Conservation (phyloP, 2,329 filamentous ascomycete species). For the Apiospora kogelbergensis region DNA sequence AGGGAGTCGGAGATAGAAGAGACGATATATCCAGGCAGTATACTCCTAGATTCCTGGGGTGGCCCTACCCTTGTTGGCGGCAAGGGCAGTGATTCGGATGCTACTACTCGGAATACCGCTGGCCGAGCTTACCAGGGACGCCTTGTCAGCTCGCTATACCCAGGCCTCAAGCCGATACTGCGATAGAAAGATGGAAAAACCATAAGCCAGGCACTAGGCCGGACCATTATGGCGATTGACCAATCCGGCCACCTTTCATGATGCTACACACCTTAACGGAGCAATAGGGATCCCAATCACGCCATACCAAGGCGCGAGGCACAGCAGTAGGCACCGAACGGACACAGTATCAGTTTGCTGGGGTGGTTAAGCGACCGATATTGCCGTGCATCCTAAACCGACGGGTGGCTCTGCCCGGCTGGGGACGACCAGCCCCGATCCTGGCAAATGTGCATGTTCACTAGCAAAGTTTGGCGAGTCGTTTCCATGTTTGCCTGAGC, state of each 20-base stretch:
- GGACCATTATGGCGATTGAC: background rate
- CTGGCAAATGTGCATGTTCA: background rate
- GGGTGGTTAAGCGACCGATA: background rate
- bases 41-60: background rate
- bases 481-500: background rate
- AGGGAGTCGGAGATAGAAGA: background rate
- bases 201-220: background rate
- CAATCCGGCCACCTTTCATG: constrained; percentile 3
- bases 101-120: background rate
- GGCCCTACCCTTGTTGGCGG: background rate
- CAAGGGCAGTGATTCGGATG: background rate
- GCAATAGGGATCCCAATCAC: background rate
- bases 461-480: background rate
- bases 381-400: background rate
- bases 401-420: background rate
- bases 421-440: background rate
- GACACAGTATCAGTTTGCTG: background rate
- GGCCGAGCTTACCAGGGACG: background rate
- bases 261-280: background rate
- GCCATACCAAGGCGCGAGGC: constrained; percentile 1
- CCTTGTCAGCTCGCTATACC: background rate
- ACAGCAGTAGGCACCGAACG: too few species aligned
- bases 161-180: background rate
- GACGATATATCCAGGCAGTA: background rate
- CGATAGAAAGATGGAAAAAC: background rate